Evolutionary conservation across 495 filamentous ascomycete genomes (phyloP).

Genomic region (Jackrogersella multiformis): DNA sequence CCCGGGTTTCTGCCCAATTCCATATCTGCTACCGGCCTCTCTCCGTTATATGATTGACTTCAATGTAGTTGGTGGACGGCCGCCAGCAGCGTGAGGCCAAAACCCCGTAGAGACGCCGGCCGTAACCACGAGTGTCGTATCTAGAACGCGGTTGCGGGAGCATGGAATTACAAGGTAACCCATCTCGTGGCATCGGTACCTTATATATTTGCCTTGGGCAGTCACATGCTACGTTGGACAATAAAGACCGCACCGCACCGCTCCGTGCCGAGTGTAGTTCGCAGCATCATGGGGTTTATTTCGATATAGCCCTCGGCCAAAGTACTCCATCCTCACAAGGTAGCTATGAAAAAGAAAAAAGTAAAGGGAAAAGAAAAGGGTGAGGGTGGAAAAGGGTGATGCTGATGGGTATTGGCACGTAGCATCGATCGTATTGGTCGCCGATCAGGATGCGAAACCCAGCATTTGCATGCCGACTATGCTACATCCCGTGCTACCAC

Average conservation of each 20-base stretch:
- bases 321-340: background rate
- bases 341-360: background rate
- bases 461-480: constrained; percentile 40
- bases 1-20: background rate
- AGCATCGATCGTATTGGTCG: constrained; percentile 32
- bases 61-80: background rate
- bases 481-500: constrained; percentile 29
- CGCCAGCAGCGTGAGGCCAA: constrained; percentile 6
- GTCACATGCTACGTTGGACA: constrained; percentile 5
- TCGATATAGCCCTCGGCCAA: constrained; percentile 20
- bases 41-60: background rate
- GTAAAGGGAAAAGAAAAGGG: background rate
- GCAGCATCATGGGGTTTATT: constrained; percentile 1
- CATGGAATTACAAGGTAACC: constrained; percentile 14
- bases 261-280: constrained; percentile 1
- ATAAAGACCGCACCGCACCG: background rate
- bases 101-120: constrained; percentile 28
- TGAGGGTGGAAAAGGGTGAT: background rate
- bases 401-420: constrained; percentile 4
- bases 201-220: background rate
- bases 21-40: background rate
- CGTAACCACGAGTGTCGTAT: constrained; percentile 17
- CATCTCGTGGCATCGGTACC: constrained; percentile 8
- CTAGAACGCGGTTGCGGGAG: background rate
- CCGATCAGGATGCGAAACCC: constrained; percentile 34